Evolutionary conservation across 1,284 basidiomycete species (phyloP), one percentile per base, ranked within the genome.

Genomic region (Pisolithus thermaeus): DNA sequence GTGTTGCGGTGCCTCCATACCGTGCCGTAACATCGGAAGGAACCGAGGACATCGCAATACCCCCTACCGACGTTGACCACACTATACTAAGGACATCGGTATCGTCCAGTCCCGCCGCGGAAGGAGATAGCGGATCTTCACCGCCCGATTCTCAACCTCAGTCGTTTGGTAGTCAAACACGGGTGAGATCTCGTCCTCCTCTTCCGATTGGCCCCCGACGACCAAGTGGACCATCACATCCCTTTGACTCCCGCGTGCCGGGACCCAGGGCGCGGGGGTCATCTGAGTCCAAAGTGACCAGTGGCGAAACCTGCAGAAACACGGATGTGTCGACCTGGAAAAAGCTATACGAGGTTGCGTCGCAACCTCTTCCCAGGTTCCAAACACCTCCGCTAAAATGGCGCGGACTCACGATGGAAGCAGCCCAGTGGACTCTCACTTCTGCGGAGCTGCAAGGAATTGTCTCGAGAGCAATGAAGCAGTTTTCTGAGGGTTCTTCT

Each of bases 401-500:
- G 78, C 77, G 84, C 44, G 86, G 84, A 1, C 73, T 83, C 47
- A 88, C 87, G 7, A 73, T 88, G 73, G 88, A 91, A 55, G 83
- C 79, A 1, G 88, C 87, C 3, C 83, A 84, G 64, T 91, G 88
- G 89, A 89, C 84, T 8, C 84, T 90, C 59, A 79, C 82, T 1
- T 83, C 82, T 8, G 63, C 75, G 3, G 77, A 91, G 63, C 70
- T 91, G 51, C 88, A 89, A 59, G 70, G 69, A 9, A 78, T 88
- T 50, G 87, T 89, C 2, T 84, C 84, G 1, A 71, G 73, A 8
- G 87, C 87, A 4, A 89, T 91, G 52, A 75, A 73, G 52, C 79
- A 84, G 54, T 82, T 83, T 0, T 77, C 83, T 2, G 83, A 86
- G 55, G 72, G 83, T 1, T 81, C 84, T 0, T 77, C 79, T 1